Conservation (phyloP, 2,329 filamentous ascomycete species). For the Claviceps monticola region DNA sequence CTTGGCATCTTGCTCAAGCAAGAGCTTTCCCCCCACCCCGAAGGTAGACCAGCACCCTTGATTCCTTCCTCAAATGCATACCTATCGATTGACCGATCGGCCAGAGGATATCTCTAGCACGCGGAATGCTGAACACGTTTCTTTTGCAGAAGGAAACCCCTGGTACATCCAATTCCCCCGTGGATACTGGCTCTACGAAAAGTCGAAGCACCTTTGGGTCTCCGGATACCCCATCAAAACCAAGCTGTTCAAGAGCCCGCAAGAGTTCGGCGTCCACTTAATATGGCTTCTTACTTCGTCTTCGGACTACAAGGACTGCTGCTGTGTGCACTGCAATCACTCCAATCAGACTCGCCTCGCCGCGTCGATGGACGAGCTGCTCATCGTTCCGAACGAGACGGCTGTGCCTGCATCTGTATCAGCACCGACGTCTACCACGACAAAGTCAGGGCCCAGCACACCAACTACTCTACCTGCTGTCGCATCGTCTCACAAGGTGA, state of each 20-base stretch:
- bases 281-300: constrained; percentile 38
- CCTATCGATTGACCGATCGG: no score
- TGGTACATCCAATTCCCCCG: constrained; percentile 31
- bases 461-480: constrained; percentile 4
- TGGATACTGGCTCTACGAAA: constrained; percentile 34
- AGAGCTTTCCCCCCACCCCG: constrained; percentile 26
- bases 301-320: constrained; percentile 34
- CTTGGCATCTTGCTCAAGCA: constrained; percentile 31
- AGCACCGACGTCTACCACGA: constrained; percentile 1
- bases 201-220: constrained; percentile 34
- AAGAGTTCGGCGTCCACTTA: constrained; percentile 38
- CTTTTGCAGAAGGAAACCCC: constrained; percentile 23
- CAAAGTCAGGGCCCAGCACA: constrained; percentile 2
- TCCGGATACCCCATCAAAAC: constrained; percentile 34
- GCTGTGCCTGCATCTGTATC: constrained; percentile 6
- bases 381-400: constrained; percentile 7
- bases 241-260: constrained; percentile 37
- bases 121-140: constrained; percentile 1
- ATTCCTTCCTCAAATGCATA: not conserved
- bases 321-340: constrained; percentile 34
- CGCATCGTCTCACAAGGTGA: constrained; percentile 15
- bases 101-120: not conserved
- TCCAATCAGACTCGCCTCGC: constrained; percentile 14
- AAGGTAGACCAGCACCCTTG: constrained; percentile 18
- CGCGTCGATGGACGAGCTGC: constrained; percentile 12